Evolutionary conservation across 2,329 filamentous ascomycete genomes (phyloP).

Genomic region (Rachicladosporium sp.): DNA sequence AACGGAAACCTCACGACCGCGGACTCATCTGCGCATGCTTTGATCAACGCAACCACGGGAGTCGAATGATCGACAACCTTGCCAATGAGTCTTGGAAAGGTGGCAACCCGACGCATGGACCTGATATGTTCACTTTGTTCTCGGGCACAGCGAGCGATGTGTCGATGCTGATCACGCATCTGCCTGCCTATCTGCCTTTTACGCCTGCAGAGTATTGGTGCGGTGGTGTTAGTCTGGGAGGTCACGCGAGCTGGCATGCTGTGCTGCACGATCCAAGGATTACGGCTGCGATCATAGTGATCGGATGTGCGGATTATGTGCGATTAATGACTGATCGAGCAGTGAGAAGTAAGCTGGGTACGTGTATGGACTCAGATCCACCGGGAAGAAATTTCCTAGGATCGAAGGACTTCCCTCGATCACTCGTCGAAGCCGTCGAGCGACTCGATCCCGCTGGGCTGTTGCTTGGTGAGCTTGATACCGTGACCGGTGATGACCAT

Average conservation of each 20-base stretch:
- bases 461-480: constrained; percentile 41
- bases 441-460: constrained; percentile 64
- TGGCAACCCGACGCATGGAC: constrained; percentile 70
- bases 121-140: constrained; percentile 80
- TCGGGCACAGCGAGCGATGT: constrained; percentile 65
- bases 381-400: constrained; percentile 57
- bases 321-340: constrained; percentile 73
- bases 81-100: constrained; percentile 69
- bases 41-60: constrained; percentile 88
- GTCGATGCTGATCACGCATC: constrained; percentile 60
- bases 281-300: constrained; percentile 63
- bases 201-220: constrained; percentile 53
- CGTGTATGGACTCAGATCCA: constrained; percentile 41
- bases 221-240: constrained; percentile 74
- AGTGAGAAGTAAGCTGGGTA: constrained; percentile 50
- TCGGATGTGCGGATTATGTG: constrained; percentile 83
- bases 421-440: constrained; percentile 51
- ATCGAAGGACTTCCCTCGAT: constrained; percentile 61
- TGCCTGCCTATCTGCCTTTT: constrained; percentile 55
- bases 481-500: constrained; percentile 17
- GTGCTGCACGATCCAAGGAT: constrained; percentile 68
- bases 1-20: constrained; percentile 18
- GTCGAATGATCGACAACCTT: constrained; percentile 50
- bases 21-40: constrained; percentile 73
- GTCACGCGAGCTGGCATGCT: constrained; percentile 76